Evolutionary conservation across 202 grass and related monocot species (phyloP).

Genomic region (Schoenoplectus tabernaemontani): DNA sequence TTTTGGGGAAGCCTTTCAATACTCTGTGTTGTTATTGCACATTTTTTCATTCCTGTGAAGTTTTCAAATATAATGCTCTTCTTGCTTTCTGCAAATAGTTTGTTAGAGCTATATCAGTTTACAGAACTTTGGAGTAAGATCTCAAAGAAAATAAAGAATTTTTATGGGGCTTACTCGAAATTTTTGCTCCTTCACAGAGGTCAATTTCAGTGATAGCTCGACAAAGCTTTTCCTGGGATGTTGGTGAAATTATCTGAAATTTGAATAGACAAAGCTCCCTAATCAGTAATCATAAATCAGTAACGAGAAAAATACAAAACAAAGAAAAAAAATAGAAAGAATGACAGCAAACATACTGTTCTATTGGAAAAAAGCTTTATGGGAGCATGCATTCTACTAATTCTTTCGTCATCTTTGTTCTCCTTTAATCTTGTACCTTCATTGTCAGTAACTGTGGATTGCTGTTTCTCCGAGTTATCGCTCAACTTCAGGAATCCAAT

Average conservation of each 20-base stretch:
- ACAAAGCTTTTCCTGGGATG: slow-evolving; percentile 80
- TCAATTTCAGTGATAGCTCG: slow-evolving; percentile 53
- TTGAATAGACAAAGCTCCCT: background rate
- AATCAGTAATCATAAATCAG: background rate
- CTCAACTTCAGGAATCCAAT: background rate
- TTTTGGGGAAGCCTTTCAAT: slow-evolving; percentile 24
- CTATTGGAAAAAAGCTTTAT: slow-evolving; percentile 70
- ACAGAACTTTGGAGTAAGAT: slow-evolving; percentile 17
- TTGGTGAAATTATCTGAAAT: slow-evolving; percentile 83
- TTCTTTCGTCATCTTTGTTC: slow-evolving; percentile 22
- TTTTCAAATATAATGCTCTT: slow-evolving; percentile 34
- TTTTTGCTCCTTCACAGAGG: slow-evolving; percentile 42
- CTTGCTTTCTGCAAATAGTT: slow-evolving; percentile 28
- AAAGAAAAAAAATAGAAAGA: slow-evolving; percentile 9
- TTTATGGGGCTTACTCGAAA: slow-evolving; percentile 45
- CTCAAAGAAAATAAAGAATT: slow-evolving; percentile 11
- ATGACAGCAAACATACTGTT: slow-evolving; percentile 35
- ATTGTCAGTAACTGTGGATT: background rate
- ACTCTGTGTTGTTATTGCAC: slow-evolving; percentile 16
- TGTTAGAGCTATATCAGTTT: slow-evolving; percentile 15
- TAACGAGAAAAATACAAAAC: background rate
- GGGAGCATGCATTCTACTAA: slow-evolving; percentile 38
- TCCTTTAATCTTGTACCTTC: slow-evolving; percentile 25
- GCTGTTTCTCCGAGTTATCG: background rate
- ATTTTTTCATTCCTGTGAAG: slow-evolving; percentile 23